Evolutionary conservation across 2,329 filamentous ascomycete genomes (phyloP).

Genomic region (Penicillium brevicompactum): DNA sequence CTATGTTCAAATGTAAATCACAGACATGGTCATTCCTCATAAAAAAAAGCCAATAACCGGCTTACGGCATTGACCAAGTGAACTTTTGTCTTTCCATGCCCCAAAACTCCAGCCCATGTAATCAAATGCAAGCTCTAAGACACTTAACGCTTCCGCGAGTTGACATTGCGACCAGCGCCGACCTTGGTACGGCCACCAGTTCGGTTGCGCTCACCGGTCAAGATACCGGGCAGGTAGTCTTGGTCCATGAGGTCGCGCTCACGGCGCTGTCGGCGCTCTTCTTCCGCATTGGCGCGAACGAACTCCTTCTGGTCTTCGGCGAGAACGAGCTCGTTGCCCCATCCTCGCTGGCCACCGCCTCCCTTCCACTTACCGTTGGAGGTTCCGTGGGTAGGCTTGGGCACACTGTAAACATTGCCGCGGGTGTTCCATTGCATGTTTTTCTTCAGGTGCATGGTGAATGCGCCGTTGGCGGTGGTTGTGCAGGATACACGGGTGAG

Average conservation of each 20-base stretch:
- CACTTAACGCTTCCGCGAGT: conserved; percentile 64
- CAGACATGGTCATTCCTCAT: conserved; percentile 20
- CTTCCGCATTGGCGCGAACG: conserved; percentile 62
- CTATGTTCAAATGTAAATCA: conserved; percentile 27
- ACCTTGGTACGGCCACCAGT: conserved; percentile 71
- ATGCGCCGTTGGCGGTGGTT: conserved; percentile 77
- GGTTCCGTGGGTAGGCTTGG: conserved; percentile 81
- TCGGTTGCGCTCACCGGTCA: conserved; percentile 75
- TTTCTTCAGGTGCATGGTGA: conserved; percentile 83
- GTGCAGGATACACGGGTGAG: conserved; percentile 83
- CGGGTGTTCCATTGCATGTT: conserved; percentile 97
- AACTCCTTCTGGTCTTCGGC: conserved; percentile 98
- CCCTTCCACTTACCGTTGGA: conserved; percentile 72
- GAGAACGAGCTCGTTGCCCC: conserved; percentile 81
- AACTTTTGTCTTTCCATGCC: conserved; percentile 20
- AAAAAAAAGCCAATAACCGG: conserved; percentile 12
- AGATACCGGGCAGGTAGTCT: conserved; percentile 82
- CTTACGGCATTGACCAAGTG: conserved; percentile 8
- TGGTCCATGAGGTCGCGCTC: conserved; percentile 90
- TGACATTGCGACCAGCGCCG: conserved; percentile 83
- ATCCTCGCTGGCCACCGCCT: conserved; percentile 78
- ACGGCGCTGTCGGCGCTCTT: conserved; percentile 61
- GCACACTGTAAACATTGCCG: conserved; percentile 89
- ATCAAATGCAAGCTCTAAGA: conserved; percentile 22
- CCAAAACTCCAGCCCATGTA: conserved; percentile 28